Evolutionary conservation across 805 yeast species (phyloP).

Genomic region (Yarrowia sp.): DNA sequence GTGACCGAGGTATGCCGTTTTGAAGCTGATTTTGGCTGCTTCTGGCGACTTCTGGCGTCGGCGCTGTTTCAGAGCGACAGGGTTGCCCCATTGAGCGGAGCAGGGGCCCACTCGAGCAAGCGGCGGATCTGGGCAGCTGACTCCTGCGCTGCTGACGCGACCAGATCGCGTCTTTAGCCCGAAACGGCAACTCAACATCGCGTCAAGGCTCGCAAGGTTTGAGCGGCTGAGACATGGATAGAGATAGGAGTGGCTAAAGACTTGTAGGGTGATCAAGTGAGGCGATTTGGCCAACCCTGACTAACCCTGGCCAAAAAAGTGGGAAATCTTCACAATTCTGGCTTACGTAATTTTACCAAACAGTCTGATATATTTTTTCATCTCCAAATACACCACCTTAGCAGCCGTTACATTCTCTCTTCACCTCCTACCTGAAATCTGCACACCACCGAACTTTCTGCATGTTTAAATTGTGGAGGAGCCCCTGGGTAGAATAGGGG

Average conservation of each 20-base stretch:
- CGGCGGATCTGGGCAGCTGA: not conserved
- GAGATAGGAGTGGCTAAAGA: too few species aligned
- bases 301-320: too few species aligned
- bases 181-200: not conserved
- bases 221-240: too few species aligned
- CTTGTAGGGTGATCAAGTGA: too few species aligned
- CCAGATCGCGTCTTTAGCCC: conserved; percentile 25
- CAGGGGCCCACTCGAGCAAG: conserved; percentile 14
- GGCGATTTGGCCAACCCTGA: too few species aligned
- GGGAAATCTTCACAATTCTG: too few species aligned
- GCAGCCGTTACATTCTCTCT: conserved; percentile 9
- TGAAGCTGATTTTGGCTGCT: not conserved
- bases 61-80: not conserved
- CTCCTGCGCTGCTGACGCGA: conserved; percentile 32
- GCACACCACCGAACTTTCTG: conserved; percentile 28
- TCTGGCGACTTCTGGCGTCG: not conserved
- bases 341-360: too few species aligned
- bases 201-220: conserved; percentile 4
- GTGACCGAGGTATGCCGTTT: not conserved
- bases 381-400: too few species aligned
- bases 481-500: not conserved
- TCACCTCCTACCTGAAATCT: conserved; percentile 19
- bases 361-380: too few species aligned
- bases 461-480: not conserved
- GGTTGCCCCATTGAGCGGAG: not conserved